Conservation (phyloP, 345 rosid species). For the Carallia pectinifolia region DNA sequence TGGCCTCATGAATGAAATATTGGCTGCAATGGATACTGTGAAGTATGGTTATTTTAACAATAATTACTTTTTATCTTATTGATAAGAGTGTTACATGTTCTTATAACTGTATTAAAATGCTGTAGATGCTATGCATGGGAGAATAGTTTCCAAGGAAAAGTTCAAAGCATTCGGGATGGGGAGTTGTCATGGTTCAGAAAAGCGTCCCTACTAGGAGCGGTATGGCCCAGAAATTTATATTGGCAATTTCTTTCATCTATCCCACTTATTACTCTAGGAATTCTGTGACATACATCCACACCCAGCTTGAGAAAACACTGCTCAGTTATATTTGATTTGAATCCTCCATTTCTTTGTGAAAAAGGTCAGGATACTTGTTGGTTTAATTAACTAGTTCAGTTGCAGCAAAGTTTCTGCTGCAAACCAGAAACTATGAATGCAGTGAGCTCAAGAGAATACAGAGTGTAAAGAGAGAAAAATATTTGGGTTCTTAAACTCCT, state of each 20-base stretch:
- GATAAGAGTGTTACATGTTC: not conserved
- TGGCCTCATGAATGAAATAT: slow-evolving; percentile 95
- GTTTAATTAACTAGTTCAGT: no score
- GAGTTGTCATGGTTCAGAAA: slow-evolving; percentile 97
- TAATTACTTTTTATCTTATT: slow-evolving; percentile 2
- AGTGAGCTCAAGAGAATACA: no score
- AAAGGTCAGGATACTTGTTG: not conserved
- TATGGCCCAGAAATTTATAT: slow-evolving; percentile 32
- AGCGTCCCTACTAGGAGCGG: slow-evolving; percentile 90
- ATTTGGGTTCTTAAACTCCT: no score
- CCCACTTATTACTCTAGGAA: not conserved
- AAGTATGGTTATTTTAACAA: slow-evolving; percentile 54
- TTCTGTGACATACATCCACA: not conserved
- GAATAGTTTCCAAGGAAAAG: slow-evolving; percentile 85
- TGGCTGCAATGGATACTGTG: slow-evolving; percentile 99
- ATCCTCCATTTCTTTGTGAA: not conserved
- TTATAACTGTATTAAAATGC: slow-evolving; percentile 11
- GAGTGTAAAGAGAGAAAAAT: no score
- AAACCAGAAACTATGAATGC: no score
- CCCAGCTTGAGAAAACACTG: no score
- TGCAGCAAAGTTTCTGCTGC: no score
- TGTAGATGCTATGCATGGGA: slow-evolving; percentile 99
- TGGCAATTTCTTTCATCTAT: slow-evolving; percentile 4
- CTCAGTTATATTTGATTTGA: not conserved
- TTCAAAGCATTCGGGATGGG: slow-evolving; percentile 72